A percentile compares a stretch with the other conserved stretches of the same genome.
phyloP scores from a whole-genome alignment of 192 early-diverging fungal genomes.

The Podila verticillata region DNA sequence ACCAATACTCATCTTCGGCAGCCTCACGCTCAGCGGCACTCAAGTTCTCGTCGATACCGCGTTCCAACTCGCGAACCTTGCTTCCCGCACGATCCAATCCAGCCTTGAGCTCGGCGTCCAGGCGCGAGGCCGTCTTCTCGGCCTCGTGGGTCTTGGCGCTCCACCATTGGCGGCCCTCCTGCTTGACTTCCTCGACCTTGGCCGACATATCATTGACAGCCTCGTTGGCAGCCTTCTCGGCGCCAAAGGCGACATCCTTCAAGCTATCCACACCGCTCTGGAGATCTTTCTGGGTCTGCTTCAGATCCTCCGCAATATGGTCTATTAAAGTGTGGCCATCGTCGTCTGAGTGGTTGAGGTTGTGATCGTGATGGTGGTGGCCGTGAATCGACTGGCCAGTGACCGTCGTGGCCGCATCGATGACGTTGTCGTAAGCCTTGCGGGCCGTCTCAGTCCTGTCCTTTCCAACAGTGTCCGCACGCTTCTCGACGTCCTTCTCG shows the following conservation, averaged over 20 bases:
- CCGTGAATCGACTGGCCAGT: background rate
- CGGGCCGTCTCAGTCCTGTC: conserved; percentile 17
- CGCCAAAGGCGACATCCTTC: conserved; percentile 3
- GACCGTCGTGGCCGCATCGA: conserved; percentile 31
- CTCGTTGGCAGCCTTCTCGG: conserved; percentile 8
- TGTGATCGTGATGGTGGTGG: background rate
- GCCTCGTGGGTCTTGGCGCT: conserved; percentile 15
- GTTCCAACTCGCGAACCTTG: conserved; percentile 11
- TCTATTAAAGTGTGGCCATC: background rate
- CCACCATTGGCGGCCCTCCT: conserved; percentile 17
- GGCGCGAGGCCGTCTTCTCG: conserved; percentile 3
- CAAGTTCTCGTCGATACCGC: background rate
- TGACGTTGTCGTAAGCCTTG: conserved; percentile 44
- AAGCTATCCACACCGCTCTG: background rate
- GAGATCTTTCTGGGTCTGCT: conserved; percentile 4
- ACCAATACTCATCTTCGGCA: conserved; percentile 12
- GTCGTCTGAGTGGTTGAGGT: background rate
- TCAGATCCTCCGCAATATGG: conserved; percentile 3
- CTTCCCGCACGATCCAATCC: conserved; percentile 14
- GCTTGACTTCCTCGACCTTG: background rate
- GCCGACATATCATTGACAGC: background rate
- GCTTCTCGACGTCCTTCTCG: conserved; percentile 21
- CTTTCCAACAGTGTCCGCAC: conserved; percentile 9
- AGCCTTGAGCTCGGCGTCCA: conserved; percentile 17
- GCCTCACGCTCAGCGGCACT: background rate